Evolutionary conservation across 805 yeast species (phyloP).

Genomic region (Metschnikowia orientalis): DNA sequence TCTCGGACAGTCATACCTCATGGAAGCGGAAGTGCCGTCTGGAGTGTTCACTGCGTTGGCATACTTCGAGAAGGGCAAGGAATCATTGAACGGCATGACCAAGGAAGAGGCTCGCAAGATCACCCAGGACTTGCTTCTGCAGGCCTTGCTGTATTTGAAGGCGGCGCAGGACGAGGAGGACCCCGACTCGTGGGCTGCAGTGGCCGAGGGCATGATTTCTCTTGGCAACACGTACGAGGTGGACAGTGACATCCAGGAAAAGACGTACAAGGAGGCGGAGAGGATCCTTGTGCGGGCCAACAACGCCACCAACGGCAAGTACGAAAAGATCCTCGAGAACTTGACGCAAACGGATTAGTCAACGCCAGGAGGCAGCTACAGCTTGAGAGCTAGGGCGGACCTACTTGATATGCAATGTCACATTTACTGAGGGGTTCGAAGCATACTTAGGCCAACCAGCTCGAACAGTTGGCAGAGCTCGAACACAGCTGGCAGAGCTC

Average conservation of each 20-base stretch:
- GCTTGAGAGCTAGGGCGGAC: too few relatives aligned
- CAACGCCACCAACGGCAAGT: slow-evolving; percentile 75
- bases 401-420: too few relatives aligned
- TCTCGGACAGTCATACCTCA: slow-evolving; percentile 59
- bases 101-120: slow-evolving; percentile 43
- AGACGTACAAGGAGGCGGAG: slow-evolving; percentile 66
- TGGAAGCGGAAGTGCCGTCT: slow-evolving; percentile 62
- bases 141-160: slow-evolving; percentile 55
- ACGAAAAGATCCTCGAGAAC: slow-evolving; percentile 58
- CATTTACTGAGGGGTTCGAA: too few relatives aligned
- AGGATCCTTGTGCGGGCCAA: slow-evolving; percentile 64
- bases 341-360: slow-evolving; percentile 21
- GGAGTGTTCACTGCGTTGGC: slow-evolving; percentile 50
- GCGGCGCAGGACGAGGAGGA: slow-evolving; percentile 65
- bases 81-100: slow-evolving; percentile 34
- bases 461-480: too few relatives aligned
- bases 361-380: too few relatives aligned
- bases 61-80: slow-evolving; percentile 43
- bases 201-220: slow-evolving; percentile 82
- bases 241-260: slow-evolving; percentile 64
- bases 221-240: slow-evolving; percentile 69
- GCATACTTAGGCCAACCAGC: too few relatives aligned
- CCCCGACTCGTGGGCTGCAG: slow-evolving; percentile 75
- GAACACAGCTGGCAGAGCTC: too few relatives aligned
- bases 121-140: slow-evolving; percentile 44